Evolutionary conservation across 495 filamentous ascomycete genomes (phyloP).

Genomic region (Talaromyces trachyspermus): DNA sequence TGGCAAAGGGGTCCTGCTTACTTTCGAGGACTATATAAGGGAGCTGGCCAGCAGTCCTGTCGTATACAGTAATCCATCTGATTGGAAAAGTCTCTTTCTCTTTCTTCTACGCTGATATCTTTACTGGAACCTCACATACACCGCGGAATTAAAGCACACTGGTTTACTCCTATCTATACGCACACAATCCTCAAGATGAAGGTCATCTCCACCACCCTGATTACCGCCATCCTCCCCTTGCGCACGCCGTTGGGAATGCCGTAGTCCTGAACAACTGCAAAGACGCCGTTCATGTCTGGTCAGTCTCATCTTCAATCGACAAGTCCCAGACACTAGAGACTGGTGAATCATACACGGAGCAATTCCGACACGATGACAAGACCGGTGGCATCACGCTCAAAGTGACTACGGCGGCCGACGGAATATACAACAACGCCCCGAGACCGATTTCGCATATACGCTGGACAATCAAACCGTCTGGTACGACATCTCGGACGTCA

Average conservation of each 20-base stretch:
- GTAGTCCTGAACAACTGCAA: conserved; percentile 44
- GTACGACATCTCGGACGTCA: conserved; percentile 52
- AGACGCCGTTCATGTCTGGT: conserved; percentile 45
- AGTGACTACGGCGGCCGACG: conserved; percentile 37
- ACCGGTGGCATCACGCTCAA: conserved; percentile 52
- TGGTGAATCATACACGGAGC: conserved; percentile 27
- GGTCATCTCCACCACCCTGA: background rate
- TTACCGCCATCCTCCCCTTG: conserved; percentile 5
- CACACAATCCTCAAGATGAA: conserved; percentile 1
- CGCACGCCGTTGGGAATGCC: conserved; percentile 35
- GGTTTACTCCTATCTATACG: too few species aligned
- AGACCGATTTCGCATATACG: conserved; percentile 49
- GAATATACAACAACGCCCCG: conserved; percentile 42
- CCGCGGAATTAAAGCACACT: too few species aligned
- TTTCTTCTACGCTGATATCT: too few species aligned
- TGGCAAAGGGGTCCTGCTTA: too few species aligned
- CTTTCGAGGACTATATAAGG: too few species aligned
- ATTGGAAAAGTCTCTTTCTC: too few species aligned
- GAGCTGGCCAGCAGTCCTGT: too few species aligned
- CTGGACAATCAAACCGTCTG: conserved; percentile 40
- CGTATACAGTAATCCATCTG: too few species aligned
- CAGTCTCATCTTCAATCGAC: conserved; percentile 35
- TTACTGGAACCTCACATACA: too few species aligned
- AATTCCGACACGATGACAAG: conserved; percentile 33
- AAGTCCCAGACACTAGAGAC: conserved; percentile 21